Base-by-base conservation (phyloP, 768 basidiomycete species). In the Mycena venus region DNA sequence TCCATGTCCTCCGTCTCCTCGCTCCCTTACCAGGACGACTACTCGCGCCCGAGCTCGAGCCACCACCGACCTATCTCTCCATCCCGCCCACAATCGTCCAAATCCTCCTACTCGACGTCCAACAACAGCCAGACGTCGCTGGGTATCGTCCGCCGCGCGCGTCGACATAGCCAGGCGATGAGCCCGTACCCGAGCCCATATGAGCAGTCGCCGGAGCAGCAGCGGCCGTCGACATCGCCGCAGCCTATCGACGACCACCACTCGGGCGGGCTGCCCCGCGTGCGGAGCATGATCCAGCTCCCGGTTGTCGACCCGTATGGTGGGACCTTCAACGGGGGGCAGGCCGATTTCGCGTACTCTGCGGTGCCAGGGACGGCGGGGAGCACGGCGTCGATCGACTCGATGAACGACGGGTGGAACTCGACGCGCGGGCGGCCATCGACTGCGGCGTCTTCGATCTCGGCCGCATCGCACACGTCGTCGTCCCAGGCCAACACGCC, bases 101-200 rank as follows among this genome's bases (percentile, higher is more conserved):
- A 92, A 77, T 89, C 89, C 34, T 89, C 86, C 76, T 88, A 87
- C 72, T 90, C 92, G 19, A 83, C 95, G 2, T 27, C 25, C 29
- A 44, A 21, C 42, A 63, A 63, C 62, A 63, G 23, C 44, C 34
- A 59, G 31, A 92, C 93, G 81, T 67, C 72, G 21, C 65, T 77
- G 12, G 70, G 70, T 15, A 73, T 77, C 55, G 89, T 96, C 40
- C 90, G 94, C 31, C 89, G 95, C 34, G 89, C 89, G 55, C 89
- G 95, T 53, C 90, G 95, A 70, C 95, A 96, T 82, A 94, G 93
- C 81, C 95, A 96, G 82, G 95, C 95, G 0, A 92, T 96, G 88
- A 94, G 92, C 78, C 95, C 95, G 15, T 96, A 96, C 83, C 95
- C 95, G 21, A 93, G 91, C 74, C 94, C 95, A 55, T 96, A 96